Conservation (phyloP, 1,284 basidiomycete genomes). For the Cryptococcus sp. region DNA sequence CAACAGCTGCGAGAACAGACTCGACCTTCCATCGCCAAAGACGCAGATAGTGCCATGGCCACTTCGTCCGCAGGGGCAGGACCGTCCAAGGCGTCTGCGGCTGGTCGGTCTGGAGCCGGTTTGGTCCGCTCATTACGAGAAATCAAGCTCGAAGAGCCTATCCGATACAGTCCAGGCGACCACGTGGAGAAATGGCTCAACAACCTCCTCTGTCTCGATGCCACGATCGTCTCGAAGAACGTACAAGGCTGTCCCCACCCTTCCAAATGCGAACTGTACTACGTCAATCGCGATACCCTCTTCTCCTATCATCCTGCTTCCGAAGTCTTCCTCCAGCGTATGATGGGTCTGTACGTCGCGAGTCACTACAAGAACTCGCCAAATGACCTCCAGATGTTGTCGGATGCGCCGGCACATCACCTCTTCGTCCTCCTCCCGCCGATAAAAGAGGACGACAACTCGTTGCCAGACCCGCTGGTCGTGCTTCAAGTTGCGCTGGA, state of each 20-base stretch:
- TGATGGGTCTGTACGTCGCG: constrained; percentile 98
- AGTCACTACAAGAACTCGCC: constrained; percentile 99
- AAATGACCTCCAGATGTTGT: constrained; percentile 94
- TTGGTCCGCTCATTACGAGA: constrained; percentile 79
- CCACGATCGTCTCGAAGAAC: constrained; percentile 67
- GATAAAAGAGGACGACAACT: constrained; percentile 78
- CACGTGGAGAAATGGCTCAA: constrained; percentile 95
- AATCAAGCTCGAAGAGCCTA: constrained; percentile 92
- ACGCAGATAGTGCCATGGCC: constrained; percentile 58
- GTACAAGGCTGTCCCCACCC: constrained; percentile 89
- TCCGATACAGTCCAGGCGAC: constrained; percentile 87
- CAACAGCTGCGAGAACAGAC: constrained; percentile 92
- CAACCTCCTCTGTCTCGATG: constrained; percentile 86
- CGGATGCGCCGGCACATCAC: constrained; percentile 95
- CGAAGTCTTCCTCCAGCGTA: constrained; percentile 93
- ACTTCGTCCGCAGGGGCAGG: constrained; percentile 21
- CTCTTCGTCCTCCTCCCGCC: constrained; percentile 95
- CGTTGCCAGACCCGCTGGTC: constrained; percentile 88
- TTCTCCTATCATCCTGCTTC: constrained; percentile 98
- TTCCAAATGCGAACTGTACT: constrained; percentile 89
- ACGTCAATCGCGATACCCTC: constrained; percentile 92
- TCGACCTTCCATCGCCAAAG: constrained; percentile 61
- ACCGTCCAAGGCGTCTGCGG: constrained; percentile 43
- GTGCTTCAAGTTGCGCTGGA: constrained; percentile 95
- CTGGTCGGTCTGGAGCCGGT: constrained; percentile 49